Evolutionary conservation across 2,329 filamentous ascomycete species (phyloP), one percentile per base, ranked within the genome.

Genomic region (Knoxdaviesia proteae): DNA sequence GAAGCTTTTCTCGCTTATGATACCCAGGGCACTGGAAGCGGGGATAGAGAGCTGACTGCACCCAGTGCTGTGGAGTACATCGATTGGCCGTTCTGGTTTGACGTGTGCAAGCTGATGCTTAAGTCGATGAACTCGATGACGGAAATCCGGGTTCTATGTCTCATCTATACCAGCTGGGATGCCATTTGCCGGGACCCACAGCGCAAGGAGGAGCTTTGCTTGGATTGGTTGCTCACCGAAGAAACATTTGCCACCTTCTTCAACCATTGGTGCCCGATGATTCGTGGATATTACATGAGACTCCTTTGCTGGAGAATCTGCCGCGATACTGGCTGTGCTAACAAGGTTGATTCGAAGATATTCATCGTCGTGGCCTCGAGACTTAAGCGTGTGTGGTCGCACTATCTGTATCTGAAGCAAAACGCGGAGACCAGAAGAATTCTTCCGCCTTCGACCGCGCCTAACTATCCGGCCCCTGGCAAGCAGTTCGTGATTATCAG

Each of bases 251-350:
- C 82, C 53, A 74, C 73, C 47, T 77, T 84, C 47, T 94, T 94
- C 61, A 88, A 81, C 53, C 84, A 94, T 53, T 94, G 87, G 86
- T 93, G 84, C 53, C 84, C 87, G 0, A 93, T 94, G 87, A 84
- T 94, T 29, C 74, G 87, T 47, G 80, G 84, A 9, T 94, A 94
- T 57, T 94, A 80, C 55, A 90, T 93, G 71, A 82, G 87, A 39
- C 62, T 94, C 41, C 60, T 94, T 29, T 93, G 84, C 59, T 94
- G 87, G 87, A 74, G 86, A 46, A 65, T 94, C 40, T 88, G 81
- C 49, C 71, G 87, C 48, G 81, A 80, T 52, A 72, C 77, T 42
- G 83, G 78, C 10, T 71, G 69, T 39, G 65, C 73, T 29, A 71
- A 73, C 38, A 68, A 75, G 32, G 56, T 73, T 36, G 81, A 90